Conservation (phyloP, 2,329 filamentous ascomycete species). For the Diaporthe citriasiana region DNA sequence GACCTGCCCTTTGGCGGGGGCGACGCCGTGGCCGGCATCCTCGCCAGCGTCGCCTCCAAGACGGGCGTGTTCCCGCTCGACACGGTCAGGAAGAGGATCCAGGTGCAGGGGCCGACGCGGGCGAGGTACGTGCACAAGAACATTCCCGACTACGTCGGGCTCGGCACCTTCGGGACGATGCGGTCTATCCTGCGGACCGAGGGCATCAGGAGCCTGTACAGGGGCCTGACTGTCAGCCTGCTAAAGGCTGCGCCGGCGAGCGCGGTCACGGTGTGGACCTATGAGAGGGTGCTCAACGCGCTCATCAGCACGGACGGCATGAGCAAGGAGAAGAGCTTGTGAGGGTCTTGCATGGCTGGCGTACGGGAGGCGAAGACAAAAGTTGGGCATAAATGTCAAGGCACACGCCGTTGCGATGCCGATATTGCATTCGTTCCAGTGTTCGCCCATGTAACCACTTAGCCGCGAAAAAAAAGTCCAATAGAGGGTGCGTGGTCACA, state of each 20-base stretch:
- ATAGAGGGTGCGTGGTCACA: background rate
- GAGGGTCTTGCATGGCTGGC: background rate
- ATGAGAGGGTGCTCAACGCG: slow-evolving; percentile 79
- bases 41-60: slow-evolving; percentile 86
- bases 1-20: slow-evolving; percentile 79
- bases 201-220: slow-evolving; percentile 85
- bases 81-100: slow-evolving; percentile 90
- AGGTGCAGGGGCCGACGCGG: slow-evolving; percentile 93
- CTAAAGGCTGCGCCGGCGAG: slow-evolving; percentile 95
- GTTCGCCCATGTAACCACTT: background rate
- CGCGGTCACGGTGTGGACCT: slow-evolving; percentile 95
- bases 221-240: slow-evolving; percentile 88
- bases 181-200: slow-evolving; percentile 77
- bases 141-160: slow-evolving; percentile 83
- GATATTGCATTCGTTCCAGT: background rate
- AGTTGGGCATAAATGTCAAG: background rate
- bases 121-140: slow-evolving; percentile 84
- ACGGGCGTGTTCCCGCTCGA: slow-evolving; percentile 94
- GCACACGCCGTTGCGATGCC: slow-evolving; percentile 15
- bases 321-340: slow-evolving; percentile 39
- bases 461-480: background rate
- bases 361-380: background rate
- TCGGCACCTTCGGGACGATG: slow-evolving; percentile 76
- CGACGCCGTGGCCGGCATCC: slow-evolving; percentile 85
- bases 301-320: slow-evolving; percentile 60